These are phyloP conservation scores for Fraxinus quadrangulata DNA, from an alignment of 257 asterid genomes.

Conservation along the genomic window DNA sequence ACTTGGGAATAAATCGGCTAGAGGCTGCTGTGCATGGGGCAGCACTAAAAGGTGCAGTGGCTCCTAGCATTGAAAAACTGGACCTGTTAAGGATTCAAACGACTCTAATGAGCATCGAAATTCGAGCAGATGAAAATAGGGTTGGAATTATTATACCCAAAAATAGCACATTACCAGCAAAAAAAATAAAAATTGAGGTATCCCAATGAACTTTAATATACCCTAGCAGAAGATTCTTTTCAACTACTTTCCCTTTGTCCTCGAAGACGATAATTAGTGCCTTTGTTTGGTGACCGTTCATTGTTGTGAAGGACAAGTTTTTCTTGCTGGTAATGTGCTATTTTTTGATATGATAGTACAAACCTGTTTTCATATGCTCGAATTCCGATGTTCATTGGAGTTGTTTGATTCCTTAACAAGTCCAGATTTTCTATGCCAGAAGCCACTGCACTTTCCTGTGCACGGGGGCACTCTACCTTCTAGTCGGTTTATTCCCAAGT, in stretches of 20 bases:
- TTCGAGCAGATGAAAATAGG: constrained; percentile 59
- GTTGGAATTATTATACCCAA: constrained; percentile 56
- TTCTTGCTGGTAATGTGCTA: no score
- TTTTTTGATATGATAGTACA: constrained; percentile 54
- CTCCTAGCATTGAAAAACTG: constrained; percentile 59
- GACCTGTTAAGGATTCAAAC: constrained; percentile 72
- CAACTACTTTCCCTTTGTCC: constrained; percentile 41
- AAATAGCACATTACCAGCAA: constrained; percentile 63
- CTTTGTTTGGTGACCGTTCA: constrained; percentile 62
- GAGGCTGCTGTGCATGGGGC: constrained; percentile 91
- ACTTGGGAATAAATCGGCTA: constrained; percentile 53
- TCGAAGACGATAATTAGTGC: constrained; percentile 69
- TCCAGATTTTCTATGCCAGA: constrained; percentile 72
- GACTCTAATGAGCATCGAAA: constrained; percentile 63
- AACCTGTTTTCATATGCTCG: constrained; percentile 60
- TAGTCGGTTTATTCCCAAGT: constrained; percentile 53
- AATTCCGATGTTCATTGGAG: constrained; percentile 65
- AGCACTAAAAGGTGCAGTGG: constrained; percentile 79
- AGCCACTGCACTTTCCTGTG: constrained; percentile 78
- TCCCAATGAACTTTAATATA: no score
- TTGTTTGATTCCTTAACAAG: constrained; percentile 65
- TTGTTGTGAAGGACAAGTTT: no score
- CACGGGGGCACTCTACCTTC: constrained; percentile 94
- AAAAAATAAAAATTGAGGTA: constrained; percentile 22
- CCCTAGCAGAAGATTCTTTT: no score